Conservation (phyloP, 805 yeast genomes). For the Naumovozyma castellii region DNA sequence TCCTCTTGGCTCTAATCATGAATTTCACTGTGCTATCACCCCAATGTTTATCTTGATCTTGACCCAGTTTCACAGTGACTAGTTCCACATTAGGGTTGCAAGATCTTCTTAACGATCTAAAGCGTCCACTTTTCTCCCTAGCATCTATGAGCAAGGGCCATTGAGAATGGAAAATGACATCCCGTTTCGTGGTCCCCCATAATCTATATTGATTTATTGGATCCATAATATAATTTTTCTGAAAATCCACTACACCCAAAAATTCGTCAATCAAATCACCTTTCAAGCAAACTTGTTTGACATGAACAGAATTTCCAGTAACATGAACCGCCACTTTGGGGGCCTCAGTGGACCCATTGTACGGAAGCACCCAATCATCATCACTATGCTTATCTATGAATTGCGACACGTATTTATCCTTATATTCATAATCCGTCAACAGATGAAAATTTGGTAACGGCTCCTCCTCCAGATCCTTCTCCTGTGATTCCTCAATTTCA, state of each 20-base stretch:
- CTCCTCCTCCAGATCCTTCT: no score
- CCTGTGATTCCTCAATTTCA: background rate
- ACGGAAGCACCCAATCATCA: slow-evolving; percentile 29
- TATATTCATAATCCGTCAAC: slow-evolving; percentile 9
- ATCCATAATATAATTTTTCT: slow-evolving; percentile 52
- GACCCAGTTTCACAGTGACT: slow-evolving; percentile 32
- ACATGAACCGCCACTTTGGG: background rate
- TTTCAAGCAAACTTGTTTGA: slow-evolving; percentile 33
- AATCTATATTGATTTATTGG: slow-evolving; percentile 66
- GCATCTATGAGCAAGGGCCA: slow-evolving; percentile 66
- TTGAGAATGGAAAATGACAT: slow-evolving; percentile 46
- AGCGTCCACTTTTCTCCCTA: slow-evolving; percentile 37
- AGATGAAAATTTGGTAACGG: background rate
- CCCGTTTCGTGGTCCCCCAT: slow-evolving; percentile 61
- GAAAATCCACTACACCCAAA: slow-evolving; percentile 64
- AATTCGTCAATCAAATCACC: slow-evolving; percentile 50
- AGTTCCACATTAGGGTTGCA: slow-evolving; percentile 71
- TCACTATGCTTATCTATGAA: slow-evolving; percentile 48
- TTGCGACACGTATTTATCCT: slow-evolving; percentile 33
- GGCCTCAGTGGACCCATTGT: slow-evolving; percentile 2
- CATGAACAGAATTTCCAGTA: slow-evolving; percentile 40
- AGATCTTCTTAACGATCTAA: slow-evolving; percentile 64
- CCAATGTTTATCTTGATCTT: slow-evolving; percentile 16
- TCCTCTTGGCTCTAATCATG: slow-evolving; percentile 45
- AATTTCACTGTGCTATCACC: slow-evolving; percentile 36